Conservation (phyloP, 1,284 basidiomycete genomes). For the Malassezia sympodialis region DNA sequence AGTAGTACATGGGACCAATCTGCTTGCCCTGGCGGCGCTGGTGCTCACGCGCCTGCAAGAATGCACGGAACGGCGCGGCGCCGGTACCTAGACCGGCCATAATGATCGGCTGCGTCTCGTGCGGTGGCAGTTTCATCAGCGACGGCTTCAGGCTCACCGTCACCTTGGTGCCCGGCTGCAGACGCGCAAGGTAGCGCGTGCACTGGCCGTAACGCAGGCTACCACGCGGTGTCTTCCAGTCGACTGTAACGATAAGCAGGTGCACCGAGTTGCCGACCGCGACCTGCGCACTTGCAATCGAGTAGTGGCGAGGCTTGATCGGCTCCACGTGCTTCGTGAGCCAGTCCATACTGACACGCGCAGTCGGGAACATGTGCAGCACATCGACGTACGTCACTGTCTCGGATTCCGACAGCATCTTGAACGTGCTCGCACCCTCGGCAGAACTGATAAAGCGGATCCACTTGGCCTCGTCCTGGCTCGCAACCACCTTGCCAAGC, state of each 20-base stretch:
- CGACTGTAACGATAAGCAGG: slow-evolving; percentile 86
- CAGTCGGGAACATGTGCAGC: slow-evolving; percentile 67
- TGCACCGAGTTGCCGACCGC: slow-evolving; percentile 90
- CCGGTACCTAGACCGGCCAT: slow-evolving; percentile 98
- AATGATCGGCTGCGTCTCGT: slow-evolving; percentile 79
- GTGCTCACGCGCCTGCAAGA: slow-evolving; percentile 85
- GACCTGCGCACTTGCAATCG: slow-evolving; percentile 87
- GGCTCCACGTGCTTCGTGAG: slow-evolving; percentile 66
- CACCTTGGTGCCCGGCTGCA: slow-evolving; percentile 78
- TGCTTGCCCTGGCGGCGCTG: slow-evolving; percentile 65
- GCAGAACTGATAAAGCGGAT: slow-evolving; percentile 85
- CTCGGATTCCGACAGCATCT: slow-evolving; percentile 87
- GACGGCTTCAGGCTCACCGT: slow-evolving; percentile 97
- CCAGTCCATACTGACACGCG: slow-evolving; percentile 64
- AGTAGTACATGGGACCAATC: slow-evolving; percentile 87
- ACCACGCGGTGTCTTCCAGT: slow-evolving; percentile 77
- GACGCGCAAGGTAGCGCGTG: slow-evolving; percentile 78
- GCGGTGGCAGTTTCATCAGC: slow-evolving; percentile 94
- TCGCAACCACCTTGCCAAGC: slow-evolving; percentile 66
- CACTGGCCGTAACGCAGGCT: slow-evolving; percentile 80
- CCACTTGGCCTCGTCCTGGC: slow-evolving; percentile 65
- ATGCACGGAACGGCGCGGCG: slow-evolving; percentile 95
- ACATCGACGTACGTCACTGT: slow-evolving; percentile 90
- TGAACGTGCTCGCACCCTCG: slow-evolving; percentile 83
- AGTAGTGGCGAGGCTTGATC: slow-evolving; percentile 92